Conservation (phyloP, 345 rosid species). For the Eucalyptus grandis region DNA sequence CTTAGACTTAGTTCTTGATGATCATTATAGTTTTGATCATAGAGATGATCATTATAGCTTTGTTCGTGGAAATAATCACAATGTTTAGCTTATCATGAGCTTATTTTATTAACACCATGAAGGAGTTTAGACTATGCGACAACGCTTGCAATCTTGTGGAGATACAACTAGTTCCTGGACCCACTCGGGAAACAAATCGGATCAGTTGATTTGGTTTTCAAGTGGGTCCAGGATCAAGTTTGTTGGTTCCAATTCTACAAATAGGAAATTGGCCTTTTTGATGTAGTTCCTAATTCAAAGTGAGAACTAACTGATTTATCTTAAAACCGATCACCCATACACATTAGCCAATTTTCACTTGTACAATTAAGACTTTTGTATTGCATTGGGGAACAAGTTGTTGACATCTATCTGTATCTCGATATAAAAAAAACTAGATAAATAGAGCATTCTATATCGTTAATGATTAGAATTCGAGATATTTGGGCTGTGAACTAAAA, state of each 20-base stretch:
- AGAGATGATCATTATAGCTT: background rate
- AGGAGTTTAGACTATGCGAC: background rate
- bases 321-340: background rate
- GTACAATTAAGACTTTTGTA: background rate
- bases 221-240: background rate
- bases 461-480: background rate
- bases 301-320: fast-evolving
- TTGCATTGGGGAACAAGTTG: background rate
- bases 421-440: background rate
- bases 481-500: background rate
- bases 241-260: background rate
- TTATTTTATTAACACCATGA: background rate
- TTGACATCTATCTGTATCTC: background rate
- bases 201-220: background rate
- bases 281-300: background rate
- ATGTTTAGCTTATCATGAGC: background rate
- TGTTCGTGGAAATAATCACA: background rate
- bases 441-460: background rate
- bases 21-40: background rate
- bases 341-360: background rate
- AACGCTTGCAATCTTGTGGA: background rate
- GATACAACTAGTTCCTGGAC: fast-evolving
- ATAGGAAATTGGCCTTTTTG: background rate
- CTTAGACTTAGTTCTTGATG: background rate
- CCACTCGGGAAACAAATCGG: fast-evolving